A percentile compares a stretch with the other conserved stretches of the same genome.
Conservation (phyloP, 2,329 filamentous ascomycete species). For the Cercospora janseana region DNA sequence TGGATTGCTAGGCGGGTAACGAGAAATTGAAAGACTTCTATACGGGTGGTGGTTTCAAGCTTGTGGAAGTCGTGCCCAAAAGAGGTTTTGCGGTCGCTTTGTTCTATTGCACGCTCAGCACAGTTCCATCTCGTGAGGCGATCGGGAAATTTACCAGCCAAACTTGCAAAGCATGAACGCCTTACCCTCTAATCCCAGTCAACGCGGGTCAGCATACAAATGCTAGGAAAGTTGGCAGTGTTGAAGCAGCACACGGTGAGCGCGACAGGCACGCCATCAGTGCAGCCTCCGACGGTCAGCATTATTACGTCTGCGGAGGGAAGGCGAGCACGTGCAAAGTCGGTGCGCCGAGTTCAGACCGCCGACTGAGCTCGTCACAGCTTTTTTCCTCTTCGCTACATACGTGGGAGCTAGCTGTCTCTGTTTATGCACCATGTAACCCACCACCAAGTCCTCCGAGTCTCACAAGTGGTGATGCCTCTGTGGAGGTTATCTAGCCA, state of each 20-base stretch:
- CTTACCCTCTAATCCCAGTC: too few relatives aligned
- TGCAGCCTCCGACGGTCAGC: slow-evolving; percentile 2
- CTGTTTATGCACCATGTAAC: slow-evolving; percentile 18
- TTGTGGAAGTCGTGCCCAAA: slow-evolving; percentile 14
- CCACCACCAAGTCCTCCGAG: slow-evolving; percentile 1
- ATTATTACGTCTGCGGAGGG: neutral
- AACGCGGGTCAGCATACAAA: too few relatives aligned
- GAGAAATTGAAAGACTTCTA: slow-evolving; percentile 18
- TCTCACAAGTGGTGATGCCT: slow-evolving; percentile 25
- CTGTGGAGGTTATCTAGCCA: slow-evolving; percentile 25
- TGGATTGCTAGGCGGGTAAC: slow-evolving; percentile 22
- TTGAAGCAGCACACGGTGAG: neutral
- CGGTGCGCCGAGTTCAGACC: neutral
- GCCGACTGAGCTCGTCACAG: slow-evolving; percentile 1
- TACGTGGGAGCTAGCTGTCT: neutral
- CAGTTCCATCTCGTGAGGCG: neutral
- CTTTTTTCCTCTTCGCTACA: slow-evolving; percentile 9
- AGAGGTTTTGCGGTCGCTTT: slow-evolving; percentile 17
- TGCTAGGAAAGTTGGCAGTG: too few relatives aligned
- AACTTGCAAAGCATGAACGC: too few relatives aligned
- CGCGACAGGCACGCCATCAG: neutral
- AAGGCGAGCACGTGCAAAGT: slow-evolving; percentile 10
- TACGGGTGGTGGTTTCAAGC: slow-evolving; percentile 7
- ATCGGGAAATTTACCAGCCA: too few relatives aligned
- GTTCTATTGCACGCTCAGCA: slow-evolving; percentile 3